Conservation (phyloP, 1,284 basidiomycete genomes). For the Exobasidium rhododendri region DNA sequence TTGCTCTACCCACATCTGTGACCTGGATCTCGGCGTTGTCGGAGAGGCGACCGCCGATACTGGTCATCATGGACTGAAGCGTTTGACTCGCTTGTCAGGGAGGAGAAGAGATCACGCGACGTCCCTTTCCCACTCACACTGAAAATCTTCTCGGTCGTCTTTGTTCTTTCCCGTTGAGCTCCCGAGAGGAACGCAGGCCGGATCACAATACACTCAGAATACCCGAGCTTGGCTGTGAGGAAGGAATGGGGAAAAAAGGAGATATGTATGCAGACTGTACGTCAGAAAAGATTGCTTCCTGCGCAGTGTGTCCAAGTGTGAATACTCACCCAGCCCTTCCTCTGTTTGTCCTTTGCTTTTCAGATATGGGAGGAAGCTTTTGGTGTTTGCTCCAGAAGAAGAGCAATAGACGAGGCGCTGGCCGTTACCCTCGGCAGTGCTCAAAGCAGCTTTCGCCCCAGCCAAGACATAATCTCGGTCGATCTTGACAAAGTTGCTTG, state of each 20-base stretch:
- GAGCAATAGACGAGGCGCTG: background rate
- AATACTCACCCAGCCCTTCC: conserved; percentile 2
- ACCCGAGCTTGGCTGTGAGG: conserved; percentile 1
- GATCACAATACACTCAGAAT: background rate
- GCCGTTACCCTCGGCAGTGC: background rate
- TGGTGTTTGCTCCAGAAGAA: background rate
- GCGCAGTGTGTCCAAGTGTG: too few species aligned
- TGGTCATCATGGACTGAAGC: background rate
- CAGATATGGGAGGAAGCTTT: background rate
- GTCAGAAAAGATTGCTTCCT: background rate
- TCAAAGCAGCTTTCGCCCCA: background rate
- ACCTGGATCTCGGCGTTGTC: background rate
- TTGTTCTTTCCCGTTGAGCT: background rate
- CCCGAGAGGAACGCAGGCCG: conserved; percentile 1
- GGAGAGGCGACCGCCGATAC: background rate
- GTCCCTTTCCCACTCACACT: too few species aligned
- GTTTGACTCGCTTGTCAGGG: too few species aligned
- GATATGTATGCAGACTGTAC: background rate
- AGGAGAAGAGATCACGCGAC: too few species aligned
- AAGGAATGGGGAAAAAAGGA: background rate
- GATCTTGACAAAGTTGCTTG: background rate
- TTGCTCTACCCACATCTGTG: background rate
- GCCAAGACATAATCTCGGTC: conserved; percentile 1
- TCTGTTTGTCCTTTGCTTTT: conserved; percentile 3
- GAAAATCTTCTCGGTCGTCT: background rate